phyloP scores from a whole-genome alignment of 805 yeast species.

The Wickerhamiella occidentalis region DNA sequence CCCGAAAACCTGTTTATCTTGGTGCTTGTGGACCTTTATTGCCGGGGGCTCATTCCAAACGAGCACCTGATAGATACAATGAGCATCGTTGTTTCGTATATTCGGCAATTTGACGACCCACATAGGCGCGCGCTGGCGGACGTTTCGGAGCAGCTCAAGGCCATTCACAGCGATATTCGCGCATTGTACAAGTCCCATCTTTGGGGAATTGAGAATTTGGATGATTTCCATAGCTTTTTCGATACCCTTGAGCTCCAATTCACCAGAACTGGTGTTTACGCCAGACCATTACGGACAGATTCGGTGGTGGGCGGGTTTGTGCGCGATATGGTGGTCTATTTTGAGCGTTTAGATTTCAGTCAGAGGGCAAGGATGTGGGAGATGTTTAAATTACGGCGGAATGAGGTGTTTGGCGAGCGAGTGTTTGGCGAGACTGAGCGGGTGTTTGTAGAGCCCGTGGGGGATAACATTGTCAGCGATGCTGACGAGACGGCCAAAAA shows the following conservation, averaged over 20 bases:
- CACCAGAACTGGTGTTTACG: not conserved
- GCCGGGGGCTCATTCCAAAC: not conserved
- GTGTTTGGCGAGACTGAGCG: not conserved
- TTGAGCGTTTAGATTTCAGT: not conserved
- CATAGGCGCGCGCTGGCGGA: not conserved
- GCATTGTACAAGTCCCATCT: not conserved
- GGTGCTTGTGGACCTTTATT: slow-evolving; percentile 1
- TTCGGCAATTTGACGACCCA: not conserved
- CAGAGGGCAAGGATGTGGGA: not conserved
- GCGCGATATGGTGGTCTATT: not conserved
- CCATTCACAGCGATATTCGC: not conserved
- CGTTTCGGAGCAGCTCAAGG: not conserved
- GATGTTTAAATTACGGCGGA: not conserved
- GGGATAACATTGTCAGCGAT: not conserved
- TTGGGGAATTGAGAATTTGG: not conserved
- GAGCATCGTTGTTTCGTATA: not conserved
- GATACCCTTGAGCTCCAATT: not conserved
- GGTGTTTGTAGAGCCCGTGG: not conserved
- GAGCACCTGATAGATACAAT: not conserved
- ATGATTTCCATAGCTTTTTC: not conserved
- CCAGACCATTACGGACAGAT: not conserved
- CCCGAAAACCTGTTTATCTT: slow-evolving; percentile 3
- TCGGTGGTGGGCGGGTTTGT: slow-evolving; percentile 8
- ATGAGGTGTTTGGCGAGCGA: not conserved
- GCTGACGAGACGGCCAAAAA: too few relatives aligned